Base-by-base conservation (phyloP, 148 eudicot genomes). In the Fagopyrum tataricum region DNA sequence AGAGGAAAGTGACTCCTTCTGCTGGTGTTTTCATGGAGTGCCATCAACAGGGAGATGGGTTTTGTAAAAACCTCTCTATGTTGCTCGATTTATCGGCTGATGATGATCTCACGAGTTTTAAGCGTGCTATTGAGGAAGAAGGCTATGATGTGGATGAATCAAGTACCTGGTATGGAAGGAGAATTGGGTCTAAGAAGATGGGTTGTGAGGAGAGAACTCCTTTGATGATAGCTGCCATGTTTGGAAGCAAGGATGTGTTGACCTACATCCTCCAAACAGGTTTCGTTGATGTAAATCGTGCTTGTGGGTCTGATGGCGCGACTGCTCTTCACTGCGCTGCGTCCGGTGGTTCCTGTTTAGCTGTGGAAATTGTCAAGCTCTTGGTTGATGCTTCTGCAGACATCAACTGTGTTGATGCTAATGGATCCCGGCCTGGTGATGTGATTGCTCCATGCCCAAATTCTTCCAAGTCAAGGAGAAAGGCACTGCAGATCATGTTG, bases 321-420 rank as follows among this genome's bases (percentile, higher is more conserved):
- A 88, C 98, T 5, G 88, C 96, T 12, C 91, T 95, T 12, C 97
- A 90, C 82, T 95, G 97, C 37, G 97, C 97, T 2, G 96, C 88
- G 0, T 84, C 89, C 2, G 96, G 97, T 18, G 96, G 97, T 6
- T 81, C 93, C 0, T 72, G 56, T n/a, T 61, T 78, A 0, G 69
- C 85, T 1, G 72, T 83, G 0, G 76, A 81, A 5, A 76, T 76
- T 0, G 84, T 90, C 39, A 75, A 81, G 77, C 76, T 85, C 31
- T 81, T 95, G 74, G 69, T 95, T 13, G 82, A 83, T 0, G 87
- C 86, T 14, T 78, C 82, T 5, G 97, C 93, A 0, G 86, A 85
- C 48, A 74, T 78, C 44, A 76, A 81, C 64, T 73, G 74, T 31
- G 77, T 83, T n/a, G 92, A 87, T 77, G 85, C 78, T 0, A 73